Conservation (phyloP, 202 grass and related monocot genomes). For the Panicum virgatum region DNA sequence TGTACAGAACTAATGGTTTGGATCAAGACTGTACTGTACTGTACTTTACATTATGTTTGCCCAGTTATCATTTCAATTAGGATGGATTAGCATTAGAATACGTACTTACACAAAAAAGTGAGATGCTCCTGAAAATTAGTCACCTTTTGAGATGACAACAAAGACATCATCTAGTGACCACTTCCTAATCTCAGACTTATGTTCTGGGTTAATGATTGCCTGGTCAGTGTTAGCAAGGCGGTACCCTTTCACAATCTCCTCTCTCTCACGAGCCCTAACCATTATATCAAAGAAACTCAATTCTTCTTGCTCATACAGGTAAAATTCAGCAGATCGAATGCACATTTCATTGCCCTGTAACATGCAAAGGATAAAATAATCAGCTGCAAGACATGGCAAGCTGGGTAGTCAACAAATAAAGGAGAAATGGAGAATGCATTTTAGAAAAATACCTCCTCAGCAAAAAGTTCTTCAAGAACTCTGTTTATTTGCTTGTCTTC, state of each 20-base stretch:
- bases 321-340: conserved; percentile 85
- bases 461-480: conserved; percentile 94
- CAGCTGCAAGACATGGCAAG: background rate
- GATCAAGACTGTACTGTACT: conserved; percentile 35
- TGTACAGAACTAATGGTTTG: conserved; percentile 29
- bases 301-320: conserved; percentile 91
- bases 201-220: conserved; percentile 82
- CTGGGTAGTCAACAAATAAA: background rate
- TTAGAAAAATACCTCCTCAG: conserved; percentile 66
- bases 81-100: conserved; percentile 53
- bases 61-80: conserved; percentile 46
- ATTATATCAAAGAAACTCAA: conserved; percentile 97
- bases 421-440: background rate
- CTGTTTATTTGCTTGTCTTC: conserved; percentile 99
- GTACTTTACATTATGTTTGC: conserved; percentile 27
- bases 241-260: conserved; percentile 92
- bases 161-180: conserved; percentile 98
- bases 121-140: conserved; percentile 45
- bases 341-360: conserved; percentile 94
- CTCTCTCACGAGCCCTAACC: conserved; percentile 75
- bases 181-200: conserved; percentile 70
- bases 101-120: conserved; percentile 30
- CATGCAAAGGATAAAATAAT: conserved; percentile 10
- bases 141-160: conserved; percentile 85
- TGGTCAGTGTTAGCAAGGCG: conserved; percentile 69